Percentiles rank a stretch among this genome's conserved stretches.
These are phyloP conservation scores for Piloderma croceum DNA, from an alignment of 768 basidiomycete genomes.

Conservation along the genomic window DNA sequence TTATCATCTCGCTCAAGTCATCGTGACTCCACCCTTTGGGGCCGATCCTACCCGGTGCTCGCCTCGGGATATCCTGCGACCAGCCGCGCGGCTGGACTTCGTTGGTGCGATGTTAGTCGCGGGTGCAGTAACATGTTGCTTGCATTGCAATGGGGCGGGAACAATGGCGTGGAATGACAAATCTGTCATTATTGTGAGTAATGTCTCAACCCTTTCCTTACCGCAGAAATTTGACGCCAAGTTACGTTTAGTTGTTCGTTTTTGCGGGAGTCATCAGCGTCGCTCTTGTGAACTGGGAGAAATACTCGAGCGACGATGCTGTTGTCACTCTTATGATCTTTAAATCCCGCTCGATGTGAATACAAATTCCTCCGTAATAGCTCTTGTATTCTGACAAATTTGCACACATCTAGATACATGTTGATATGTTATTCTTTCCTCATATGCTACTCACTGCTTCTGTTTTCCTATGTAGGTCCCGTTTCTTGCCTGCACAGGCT, in stretches of 20 bases:
- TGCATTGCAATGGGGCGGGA: constrained; percentile 45
- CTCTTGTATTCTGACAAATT: too few relatives aligned
- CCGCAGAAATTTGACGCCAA: too few relatives aligned
- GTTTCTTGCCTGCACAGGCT: too few relatives aligned
- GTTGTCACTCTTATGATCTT: constrained; percentile 11
- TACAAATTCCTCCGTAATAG: background rate
- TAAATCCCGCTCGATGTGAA: constrained; percentile 3
- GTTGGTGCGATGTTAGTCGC: constrained; percentile 34
- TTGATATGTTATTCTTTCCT: constrained; percentile 5
- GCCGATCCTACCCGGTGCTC: constrained; percentile 1
- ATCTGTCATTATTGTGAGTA: too few relatives aligned
- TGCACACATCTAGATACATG: constrained; percentile 5
- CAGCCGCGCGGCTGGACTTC: constrained; percentile 39
- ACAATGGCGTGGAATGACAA: constrained; percentile 43
- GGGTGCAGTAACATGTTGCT: constrained; percentile 32
- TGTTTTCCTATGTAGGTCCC: background rate
- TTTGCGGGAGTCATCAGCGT: constrained; percentile 8
- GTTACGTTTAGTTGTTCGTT: too few relatives aligned
- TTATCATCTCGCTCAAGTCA: constrained; percentile 9
- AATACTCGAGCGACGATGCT: constrained; percentile 7
- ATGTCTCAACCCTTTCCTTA: too few relatives aligned
- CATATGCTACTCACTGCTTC: constrained; percentile 4
- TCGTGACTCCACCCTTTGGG: too few relatives aligned
- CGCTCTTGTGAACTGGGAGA: constrained; percentile 11
- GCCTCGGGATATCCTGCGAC: constrained; percentile 6